Evolutionary conservation across 768 basidiomycete genomes (phyloP), one percentile per base, ranked within the genome.

Genomic region (Rhodosporidiobolus odoratus): DNA sequence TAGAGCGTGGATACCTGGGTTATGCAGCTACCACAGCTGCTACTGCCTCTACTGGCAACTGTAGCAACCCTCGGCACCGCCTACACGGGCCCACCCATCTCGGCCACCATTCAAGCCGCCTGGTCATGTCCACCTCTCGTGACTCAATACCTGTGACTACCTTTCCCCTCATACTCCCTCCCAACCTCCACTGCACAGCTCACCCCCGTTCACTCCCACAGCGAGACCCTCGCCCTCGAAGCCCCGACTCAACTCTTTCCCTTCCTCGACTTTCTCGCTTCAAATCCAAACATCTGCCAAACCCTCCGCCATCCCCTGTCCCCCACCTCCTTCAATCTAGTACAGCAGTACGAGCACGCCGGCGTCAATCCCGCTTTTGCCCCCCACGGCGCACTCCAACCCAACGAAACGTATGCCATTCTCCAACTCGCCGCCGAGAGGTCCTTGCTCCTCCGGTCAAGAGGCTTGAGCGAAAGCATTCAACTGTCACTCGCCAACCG

Each of bases 171-270:
- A n/a, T 50, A 9, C 23, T 8, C 21, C 48, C 8, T 50, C 48
- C 48, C 13, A 43, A 21, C 43, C 43, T 43, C 43, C n/a, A n/a
- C 48, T 13, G n/a, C 48, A n/a, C 48, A 50, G 48, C 48, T 50
- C 9, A 50, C 23, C 48, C 15, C 8, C 21, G 15, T 23, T 25
- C 23, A n/a, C n/a, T 13, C 48, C 12, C 34, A 65, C 77, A 98
- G 95, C 47, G 95, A 99, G 80, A 86, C 91, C 0, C 83, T 92
- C 21, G 80, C 88, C 12, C 79, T 88, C 54, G 90, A 95, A 78
- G 85, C 87, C 59, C 85, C 89, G 1, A 78, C 84, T 27, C 81
- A 85, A 23, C 92, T 92, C 81, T 92, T 94, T 78, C 86, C 88
- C 10, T 81, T 91, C 25, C 82, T 98, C 5, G 82, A 87, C 73